These are phyloP conservation scores for Epichloe scottii DNA, from an alignment of 2,329 filamentous ascomycete genomes.

Conservation along the genomic window DNA sequence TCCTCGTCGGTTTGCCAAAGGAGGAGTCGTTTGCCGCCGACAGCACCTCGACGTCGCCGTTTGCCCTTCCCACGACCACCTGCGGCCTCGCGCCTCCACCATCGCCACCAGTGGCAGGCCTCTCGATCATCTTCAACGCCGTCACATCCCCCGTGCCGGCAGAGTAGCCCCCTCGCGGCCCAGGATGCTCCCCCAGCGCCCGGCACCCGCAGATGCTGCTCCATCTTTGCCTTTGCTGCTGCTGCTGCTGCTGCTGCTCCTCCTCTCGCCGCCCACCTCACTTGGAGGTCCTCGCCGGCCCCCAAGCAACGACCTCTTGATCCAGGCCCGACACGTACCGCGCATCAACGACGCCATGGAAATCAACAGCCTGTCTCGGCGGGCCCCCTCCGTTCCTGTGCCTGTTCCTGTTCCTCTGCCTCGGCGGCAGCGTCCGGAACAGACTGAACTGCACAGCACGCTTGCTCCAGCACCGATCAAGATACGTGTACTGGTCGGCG, in stretches of 20 bases:
- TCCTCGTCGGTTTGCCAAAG: slow-evolving; percentile 15
- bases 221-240: slow-evolving; percentile 4
- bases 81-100: slow-evolving; percentile 12
- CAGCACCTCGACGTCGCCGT: slow-evolving; percentile 34
- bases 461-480: slow-evolving; percentile 41
- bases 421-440: slow-evolving; percentile 6
- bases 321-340: slow-evolving; percentile 21
- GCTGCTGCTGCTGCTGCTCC: slow-evolving; percentile 6
- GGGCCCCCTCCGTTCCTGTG: slow-evolving; percentile 6
- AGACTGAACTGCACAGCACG: slow-evolving; percentile 27
- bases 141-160: slow-evolving; percentile 36
- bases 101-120: slow-evolving; percentile 11
- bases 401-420: slow-evolving; percentile 9
- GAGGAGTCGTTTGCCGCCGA: slow-evolving; percentile 22
- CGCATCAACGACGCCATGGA: slow-evolving; percentile 37
- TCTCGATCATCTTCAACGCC: slow-evolving; percentile 30
- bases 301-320: slow-evolving; percentile 36
- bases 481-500: slow-evolving; percentile 35
- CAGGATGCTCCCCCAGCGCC: slow-evolving; percentile 24
- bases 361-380: slow-evolving; percentile 26
- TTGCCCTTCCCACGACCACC: slow-evolving; percentile 35
- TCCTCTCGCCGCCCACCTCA: slow-evolving; percentile 23
- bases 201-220: not conserved
- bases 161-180: slow-evolving; percentile 28
- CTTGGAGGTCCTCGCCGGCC: slow-evolving; percentile 37